Percentiles rank a stretch among this genome's conserved stretches.
Evolutionary conservation across 805 yeast species (phyloP).

Genomic region (Candida broadrunensis): DNA sequence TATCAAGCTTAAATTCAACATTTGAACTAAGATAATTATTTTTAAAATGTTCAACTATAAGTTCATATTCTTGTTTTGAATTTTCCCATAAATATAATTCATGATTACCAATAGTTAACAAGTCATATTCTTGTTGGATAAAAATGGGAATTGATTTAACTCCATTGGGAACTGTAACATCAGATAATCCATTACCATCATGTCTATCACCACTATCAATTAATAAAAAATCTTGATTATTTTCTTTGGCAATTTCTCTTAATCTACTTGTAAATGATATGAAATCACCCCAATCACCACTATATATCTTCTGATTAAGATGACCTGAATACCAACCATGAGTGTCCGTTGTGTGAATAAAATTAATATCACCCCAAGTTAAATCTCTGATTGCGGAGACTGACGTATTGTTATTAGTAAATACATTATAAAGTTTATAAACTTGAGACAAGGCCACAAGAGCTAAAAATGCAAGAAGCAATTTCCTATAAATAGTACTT

Average conservation of each 20-base stretch:
- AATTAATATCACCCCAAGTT: slow-evolving; percentile 70
- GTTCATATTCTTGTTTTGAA: slow-evolving; percentile 61
- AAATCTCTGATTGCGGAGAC: slow-evolving; percentile 39
- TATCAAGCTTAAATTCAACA: slow-evolving; percentile 53
- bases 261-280: slow-evolving; percentile 62
- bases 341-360: slow-evolving; percentile 93
- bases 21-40: slow-evolving; percentile 70
- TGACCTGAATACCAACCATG: slow-evolving; percentile 98
- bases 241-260: slow-evolving; percentile 36
- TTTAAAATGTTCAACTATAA: slow-evolving; percentile 55
- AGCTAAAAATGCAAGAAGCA: neutral
- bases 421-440: neutral
- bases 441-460: neutral
- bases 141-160: slow-evolving; percentile 58
- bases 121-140: slow-evolving; percentile 63
- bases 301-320: slow-evolving; percentile 67
- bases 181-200: slow-evolving; percentile 91
- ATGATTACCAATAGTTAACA: slow-evolving; percentile 87
- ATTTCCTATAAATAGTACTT: neutral
- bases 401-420: neutral
- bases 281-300: slow-evolving; percentile 93
- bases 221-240: slow-evolving; percentile 62
- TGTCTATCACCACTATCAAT: slow-evolving; percentile 92
- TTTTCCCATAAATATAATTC: slow-evolving; percentile 73
- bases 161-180: slow-evolving; percentile 76